Evolutionary conservation across 208 protist genomes (phyloP), one percentile per base, ranked within the genome.

Genomic region (Acanthamoeba triangularis): DNA sequence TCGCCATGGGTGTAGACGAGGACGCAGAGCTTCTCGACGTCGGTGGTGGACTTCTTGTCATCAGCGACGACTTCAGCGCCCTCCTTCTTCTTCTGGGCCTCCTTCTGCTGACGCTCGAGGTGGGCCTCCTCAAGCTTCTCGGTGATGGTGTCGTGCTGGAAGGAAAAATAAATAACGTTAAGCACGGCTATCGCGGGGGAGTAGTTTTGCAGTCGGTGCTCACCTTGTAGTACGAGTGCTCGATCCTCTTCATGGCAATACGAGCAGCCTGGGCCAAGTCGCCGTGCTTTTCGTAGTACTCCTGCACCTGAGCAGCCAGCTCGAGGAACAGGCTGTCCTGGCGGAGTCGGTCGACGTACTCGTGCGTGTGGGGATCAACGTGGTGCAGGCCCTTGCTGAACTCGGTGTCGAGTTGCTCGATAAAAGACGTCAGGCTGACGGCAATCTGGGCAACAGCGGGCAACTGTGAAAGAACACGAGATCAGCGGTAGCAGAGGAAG

Each of bases 361-460:
- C 97, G 23, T 76, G 72, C 13, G 97, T 97, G 96, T 98, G 97
- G 23, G 97, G 97, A 63, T 98, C 97, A 18, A 98, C 82, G 30
- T 95, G 52, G 90, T 98, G 98, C 18, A 99, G 97, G 41, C 69
- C 88, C 69, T 97, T 96, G 44, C 63, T 96, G 90, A 98, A 97
- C 95, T 98, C 97, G 63, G 98, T 97, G 69, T 98, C 98, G 14
- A 98, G 96, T 20, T 97, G 96, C 85, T 98, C 97, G 49, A 98
- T 72, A 37, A 98, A 97, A 1, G 96, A 63, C 47, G 97, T 74
- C n/a, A 99, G 20, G 95, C 97, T 97, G 28, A 93, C 96, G 54
- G 59, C 49, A 2, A 98, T 84, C 0, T 65, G 47, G 56, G 87
- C 18, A 1, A 88, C 49, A 7, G 33, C 80, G 47, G 49, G 47